Evolutionary conservation across 306 rosid genomes (phyloP), one percentile per base, ranked within the genome.

Genomic region (Fagus sylvatica): DNA sequence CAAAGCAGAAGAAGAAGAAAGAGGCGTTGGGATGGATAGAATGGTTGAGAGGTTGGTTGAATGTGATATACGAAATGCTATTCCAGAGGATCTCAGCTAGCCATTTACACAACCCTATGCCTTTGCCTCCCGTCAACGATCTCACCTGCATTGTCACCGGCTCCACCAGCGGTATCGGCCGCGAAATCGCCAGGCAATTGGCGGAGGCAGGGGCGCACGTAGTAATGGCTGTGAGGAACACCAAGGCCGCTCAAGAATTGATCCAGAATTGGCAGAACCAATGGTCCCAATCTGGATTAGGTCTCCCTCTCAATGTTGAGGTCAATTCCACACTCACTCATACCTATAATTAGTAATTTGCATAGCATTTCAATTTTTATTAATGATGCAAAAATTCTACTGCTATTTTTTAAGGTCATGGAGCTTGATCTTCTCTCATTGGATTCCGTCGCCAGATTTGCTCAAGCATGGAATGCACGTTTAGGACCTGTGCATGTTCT

Each of bases 191-290:
- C 15, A 91, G 99, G 96, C 99, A 95, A 78, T 83, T 95, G 88
- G 99, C 99, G 51, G 90, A 93, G 81, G 73, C 96, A 6, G 99
- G 99, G 66, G 99, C 97, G 15, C 97, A 95, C 85, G 98, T 95
- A 76, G 92, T 95, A 68, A 95, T 95, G 99, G 98, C 99, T 2
- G 99, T 95, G 75, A 95, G 99, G 93, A 95, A 95, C 77, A 81
- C 91, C 11, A 87, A 93, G 69, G 91, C 84, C 12, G 99, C 97
- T 41, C 83, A 75, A 17, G 98, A 90, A 46, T 83, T 95, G 90
- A 93, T 95, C 74, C 96, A 86, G 85, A 87, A 88, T 71, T 95
- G 99, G 99, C 98, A 93, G 87, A 81, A 74, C 56, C 97, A 93
- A 71, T 89, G 97, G 89, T 81, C 51, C 15, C 51, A 8, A 8